phyloP scores from a whole-genome alignment of 768 basidiomycete genomes.

The Ephemerocybe angulata region DNA sequence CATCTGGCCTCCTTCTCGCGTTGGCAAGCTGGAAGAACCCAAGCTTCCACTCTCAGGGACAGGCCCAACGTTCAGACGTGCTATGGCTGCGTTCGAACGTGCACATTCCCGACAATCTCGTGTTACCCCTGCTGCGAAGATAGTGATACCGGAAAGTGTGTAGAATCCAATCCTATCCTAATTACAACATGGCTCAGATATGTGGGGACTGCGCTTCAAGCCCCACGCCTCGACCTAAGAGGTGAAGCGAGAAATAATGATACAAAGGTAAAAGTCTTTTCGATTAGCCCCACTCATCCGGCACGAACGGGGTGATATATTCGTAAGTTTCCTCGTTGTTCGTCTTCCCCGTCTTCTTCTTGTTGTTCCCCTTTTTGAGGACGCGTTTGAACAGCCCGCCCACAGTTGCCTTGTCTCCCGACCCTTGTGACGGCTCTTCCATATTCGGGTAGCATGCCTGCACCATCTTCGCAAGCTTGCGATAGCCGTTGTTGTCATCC shows the following conservation, averaged over 20 bases:
- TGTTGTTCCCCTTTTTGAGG: constrained; percentile 47
- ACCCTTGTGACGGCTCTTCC: constrained; percentile 25
- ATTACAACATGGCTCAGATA: neutral
- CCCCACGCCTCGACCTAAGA: too few relatives aligned
- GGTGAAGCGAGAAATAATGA: constrained; percentile 1
- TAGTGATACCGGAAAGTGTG: neutral
- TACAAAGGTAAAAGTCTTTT: too few relatives aligned
- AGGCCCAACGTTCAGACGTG: constrained; percentile 24
- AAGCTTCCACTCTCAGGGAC: constrained; percentile 11
- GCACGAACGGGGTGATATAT: constrained; percentile 77
- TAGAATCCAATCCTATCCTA: neutral
- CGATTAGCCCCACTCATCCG: constrained; percentile 72
- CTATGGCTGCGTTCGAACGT: constrained; percentile 37
- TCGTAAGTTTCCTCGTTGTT: constrained; percentile 84
- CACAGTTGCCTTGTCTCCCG: constrained; percentile 38
- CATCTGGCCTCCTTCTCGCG: constrained; percentile 49
- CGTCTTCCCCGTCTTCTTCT: constrained; percentile 42
- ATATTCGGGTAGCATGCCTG: constrained; percentile 59
- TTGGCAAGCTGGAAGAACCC: constrained; percentile 30
- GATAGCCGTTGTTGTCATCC: constrained; percentile 59
- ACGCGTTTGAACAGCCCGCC: constrained; percentile 59
- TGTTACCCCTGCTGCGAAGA: constrained; percentile 21
- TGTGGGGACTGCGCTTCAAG: neutral
- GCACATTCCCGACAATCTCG: constrained; percentile 36
- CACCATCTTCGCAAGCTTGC: constrained; percentile 68